phyloP scores from a whole-genome alignment of 768 basidiomycete species.

The Tylopilus rubrobrunneus region DNA sequence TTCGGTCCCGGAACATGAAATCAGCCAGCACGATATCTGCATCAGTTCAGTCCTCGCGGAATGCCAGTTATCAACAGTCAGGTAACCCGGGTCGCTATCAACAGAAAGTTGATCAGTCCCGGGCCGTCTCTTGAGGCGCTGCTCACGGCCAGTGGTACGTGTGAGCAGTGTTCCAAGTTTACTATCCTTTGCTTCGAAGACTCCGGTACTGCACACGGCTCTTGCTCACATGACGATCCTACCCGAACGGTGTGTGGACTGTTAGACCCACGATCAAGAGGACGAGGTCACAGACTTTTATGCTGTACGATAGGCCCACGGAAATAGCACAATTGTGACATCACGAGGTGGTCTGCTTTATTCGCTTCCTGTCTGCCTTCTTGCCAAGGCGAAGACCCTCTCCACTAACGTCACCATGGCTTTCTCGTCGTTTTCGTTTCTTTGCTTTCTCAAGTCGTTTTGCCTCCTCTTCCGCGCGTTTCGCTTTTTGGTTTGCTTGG shows the following conservation, averaged over 20 bases:
- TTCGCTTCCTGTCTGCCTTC: constrained; percentile 11
- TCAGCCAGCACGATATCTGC: neutral
- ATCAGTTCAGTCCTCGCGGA: neutral
- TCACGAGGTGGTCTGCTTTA: constrained; percentile 11
- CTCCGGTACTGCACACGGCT: neutral
- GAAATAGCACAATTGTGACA: neutral
- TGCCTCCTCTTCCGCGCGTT: constrained; percentile 25
- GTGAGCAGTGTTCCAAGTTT: constrained; percentile 3
- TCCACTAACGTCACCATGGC: constrained; percentile 4
- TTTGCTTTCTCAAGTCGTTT: constrained; percentile 29
- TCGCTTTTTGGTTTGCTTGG: constrained; percentile 21
- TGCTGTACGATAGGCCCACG: neutral
- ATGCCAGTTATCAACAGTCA: neutral
- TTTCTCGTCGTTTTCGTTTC: constrained; percentile 28
- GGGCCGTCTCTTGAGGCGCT: neutral
- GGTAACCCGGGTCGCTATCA: neutral
- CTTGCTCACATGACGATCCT: constrained; percentile 1
- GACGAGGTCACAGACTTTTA: neutral
- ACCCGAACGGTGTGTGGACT: neutral
- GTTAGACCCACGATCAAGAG: neutral
- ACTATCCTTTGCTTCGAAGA: neutral
- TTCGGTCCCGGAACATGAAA: neutral
- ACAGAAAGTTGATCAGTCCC: neutral
- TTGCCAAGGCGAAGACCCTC: constrained; percentile 9
- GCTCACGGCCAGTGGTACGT: neutral